These are phyloP conservation scores for Stenogyne calaminthoides DNA, from an alignment of 305 asterid genomes.

Conservation along the genomic window DNA sequence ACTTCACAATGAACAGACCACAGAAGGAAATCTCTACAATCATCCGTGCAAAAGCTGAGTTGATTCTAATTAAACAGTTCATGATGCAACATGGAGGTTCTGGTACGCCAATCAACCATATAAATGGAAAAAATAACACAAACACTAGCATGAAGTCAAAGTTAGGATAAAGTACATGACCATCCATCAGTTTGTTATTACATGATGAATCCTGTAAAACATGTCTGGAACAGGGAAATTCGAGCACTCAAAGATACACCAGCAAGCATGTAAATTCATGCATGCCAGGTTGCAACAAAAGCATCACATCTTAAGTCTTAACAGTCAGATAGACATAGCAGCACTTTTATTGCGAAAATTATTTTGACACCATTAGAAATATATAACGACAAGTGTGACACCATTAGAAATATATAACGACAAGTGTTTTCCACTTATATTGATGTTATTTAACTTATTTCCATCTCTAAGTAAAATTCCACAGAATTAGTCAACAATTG, in stretches of 20 bases:
- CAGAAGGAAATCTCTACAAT: background rate
- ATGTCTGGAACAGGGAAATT: background rate
- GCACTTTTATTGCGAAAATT: background rate
- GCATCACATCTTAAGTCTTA: background rate
- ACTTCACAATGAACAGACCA: background rate
- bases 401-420: too few species aligned
- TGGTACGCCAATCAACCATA: background rate
- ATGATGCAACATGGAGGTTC: background rate
- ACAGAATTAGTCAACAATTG: background rate
- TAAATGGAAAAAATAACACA: background rate
- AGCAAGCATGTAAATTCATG: background rate
- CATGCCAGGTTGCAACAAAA: slow-evolving; percentile 1
- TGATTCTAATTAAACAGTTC: slow-evolving; percentile 7
- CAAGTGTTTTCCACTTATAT: background rate
- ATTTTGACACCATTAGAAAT: background rate
- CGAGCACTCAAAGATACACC: background rate
- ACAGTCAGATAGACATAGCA: slow-evolving; percentile 1
- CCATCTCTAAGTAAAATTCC: slow-evolving; percentile 11
- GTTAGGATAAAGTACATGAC: background rate
- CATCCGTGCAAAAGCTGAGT: background rate
- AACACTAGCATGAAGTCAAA: background rate
- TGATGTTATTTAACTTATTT: slow-evolving; percentile 7
- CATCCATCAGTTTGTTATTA: slow-evolving; percentile 5
- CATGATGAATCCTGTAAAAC: background rate
- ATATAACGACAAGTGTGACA: too few species aligned